phyloP scores from a whole-genome alignment of 306 rosid species.

The Bauhinia variegata region DNA sequence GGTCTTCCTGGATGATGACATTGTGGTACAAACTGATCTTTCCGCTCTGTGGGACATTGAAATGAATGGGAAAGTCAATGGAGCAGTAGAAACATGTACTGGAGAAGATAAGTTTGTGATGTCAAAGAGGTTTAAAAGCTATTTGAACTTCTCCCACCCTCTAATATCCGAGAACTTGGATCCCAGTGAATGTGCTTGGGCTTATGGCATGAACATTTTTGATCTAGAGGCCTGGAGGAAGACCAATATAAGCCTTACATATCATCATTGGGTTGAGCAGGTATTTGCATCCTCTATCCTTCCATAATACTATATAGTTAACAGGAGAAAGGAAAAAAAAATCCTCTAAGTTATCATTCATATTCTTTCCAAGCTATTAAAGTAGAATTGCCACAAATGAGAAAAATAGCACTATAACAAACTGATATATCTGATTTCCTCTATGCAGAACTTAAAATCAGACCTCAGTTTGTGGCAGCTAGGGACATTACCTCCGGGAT shows the following conservation, averaged over 20 bases:
- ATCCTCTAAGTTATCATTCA: neutral
- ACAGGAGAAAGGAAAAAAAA: neutral
- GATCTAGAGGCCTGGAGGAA: slow-evolving; percentile 96
- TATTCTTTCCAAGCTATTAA: slow-evolving; percentile 7
- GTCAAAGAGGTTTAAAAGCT: slow-evolving; percentile 89
- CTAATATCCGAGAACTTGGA: slow-evolving; percentile 60
- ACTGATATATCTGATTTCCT: slow-evolving; percentile 17
- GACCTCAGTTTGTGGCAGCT: slow-evolving; percentile 98
- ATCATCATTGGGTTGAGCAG: slow-evolving; percentile 90
- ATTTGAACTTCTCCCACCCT: slow-evolving; percentile 97
- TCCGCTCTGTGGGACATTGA: slow-evolving; percentile 94
- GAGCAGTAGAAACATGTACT: slow-evolving; percentile 92
- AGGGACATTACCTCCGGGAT: slow-evolving; percentile 97
- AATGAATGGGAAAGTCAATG: slow-evolving; percentile 91
- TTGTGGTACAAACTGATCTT: slow-evolving; percentile 96
- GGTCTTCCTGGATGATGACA: slow-evolving; percentile 93
- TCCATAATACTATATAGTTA: slow-evolving; percentile 13
- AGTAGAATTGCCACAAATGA: slow-evolving; percentile 20
- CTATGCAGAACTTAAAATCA: slow-evolving; percentile 86
- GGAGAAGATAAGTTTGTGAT: slow-evolving; percentile 95
- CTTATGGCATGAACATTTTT: slow-evolving; percentile 98
- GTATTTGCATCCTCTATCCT: slow-evolving; percentile 39
- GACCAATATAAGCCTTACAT: slow-evolving; percentile 87
- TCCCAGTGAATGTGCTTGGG: slow-evolving; percentile 95
- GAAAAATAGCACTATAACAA: slow-evolving; percentile 13